These are phyloP conservation scores for Tolypocladium ovalisporum DNA, from an alignment of 2,329 filamentous ascomycete genomes.

Conservation along the genomic window DNA sequence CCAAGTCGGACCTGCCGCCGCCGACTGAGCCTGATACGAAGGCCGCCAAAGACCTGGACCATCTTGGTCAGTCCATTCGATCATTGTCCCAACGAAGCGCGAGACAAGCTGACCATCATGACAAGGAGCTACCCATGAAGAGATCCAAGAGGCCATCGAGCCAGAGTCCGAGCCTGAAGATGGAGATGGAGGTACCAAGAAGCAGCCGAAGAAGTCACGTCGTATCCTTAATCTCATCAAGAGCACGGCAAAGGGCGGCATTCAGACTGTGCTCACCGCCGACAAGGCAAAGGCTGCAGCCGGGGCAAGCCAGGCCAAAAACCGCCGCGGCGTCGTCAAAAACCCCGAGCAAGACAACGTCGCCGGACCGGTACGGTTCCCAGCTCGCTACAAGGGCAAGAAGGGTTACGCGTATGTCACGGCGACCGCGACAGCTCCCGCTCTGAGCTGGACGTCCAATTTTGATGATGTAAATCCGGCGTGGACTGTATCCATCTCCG, in stretches of 20 bases:
- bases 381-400: constrained; percentile 56
- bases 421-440: constrained; percentile 54
- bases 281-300: constrained; percentile 60
- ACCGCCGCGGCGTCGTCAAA: constrained; percentile 59
- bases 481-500: constrained; percentile 60
- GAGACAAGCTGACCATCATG: neutral
- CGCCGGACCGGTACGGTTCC: constrained; percentile 67
- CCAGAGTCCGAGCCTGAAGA: constrained; percentile 24
- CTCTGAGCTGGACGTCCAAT: constrained; percentile 53
- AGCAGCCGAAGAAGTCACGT: constrained; percentile 27
- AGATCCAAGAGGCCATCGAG: constrained; percentile 53
- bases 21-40: constrained; percentile 31
- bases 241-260: constrained; percentile 55
- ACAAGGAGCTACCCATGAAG: constrained; percentile 44
- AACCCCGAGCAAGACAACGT: constrained; percentile 26
- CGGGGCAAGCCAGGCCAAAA: constrained; percentile 47
- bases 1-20: constrained; percentile 22
- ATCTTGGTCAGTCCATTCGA: constrained; percentile 16
- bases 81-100: neutral
- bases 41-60: constrained; percentile 24
- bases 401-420: constrained; percentile 64
- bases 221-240: constrained; percentile 55
- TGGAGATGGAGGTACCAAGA: constrained; percentile 28
- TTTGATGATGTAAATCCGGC: constrained; percentile 43
- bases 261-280: constrained; percentile 61